Conservation (phyloP, 2,329 filamentous ascomycete genomes). For the Xylaria sp. region DNA sequence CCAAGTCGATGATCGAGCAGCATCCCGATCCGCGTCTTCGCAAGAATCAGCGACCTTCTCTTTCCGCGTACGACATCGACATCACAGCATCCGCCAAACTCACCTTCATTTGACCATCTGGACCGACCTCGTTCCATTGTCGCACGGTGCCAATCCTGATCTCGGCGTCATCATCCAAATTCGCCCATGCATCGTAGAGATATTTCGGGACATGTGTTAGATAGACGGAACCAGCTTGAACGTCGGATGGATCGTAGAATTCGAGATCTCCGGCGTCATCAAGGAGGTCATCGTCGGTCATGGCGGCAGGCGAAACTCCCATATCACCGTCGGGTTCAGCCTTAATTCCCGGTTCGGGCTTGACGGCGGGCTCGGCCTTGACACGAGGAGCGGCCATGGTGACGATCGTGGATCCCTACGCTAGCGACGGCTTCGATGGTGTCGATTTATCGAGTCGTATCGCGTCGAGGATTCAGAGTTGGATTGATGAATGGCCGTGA, state of each 20-base stretch:
- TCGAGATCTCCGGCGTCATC: conserved; percentile 60
- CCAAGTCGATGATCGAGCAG: conserved; percentile 66
- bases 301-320: conserved; percentile 45
- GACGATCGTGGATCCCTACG: conserved; percentile 7
- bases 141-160: conserved; percentile 78
- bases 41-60: conserved; percentile 2
- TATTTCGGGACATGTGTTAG: conserved; percentile 78
- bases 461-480: background rate
- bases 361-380: conserved; percentile 34
- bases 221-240: conserved; percentile 56
- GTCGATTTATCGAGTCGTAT: conserved; percentile 4
- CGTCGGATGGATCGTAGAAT: conserved; percentile 52
- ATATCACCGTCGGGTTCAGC: conserved; percentile 48
- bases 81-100: background rate
- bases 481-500: background rate
- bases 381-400: conserved; percentile 32
- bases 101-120: conserved; percentile 48
- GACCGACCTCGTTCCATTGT: conserved; percentile 57
- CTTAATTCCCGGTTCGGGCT: conserved; percentile 47
- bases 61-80: background rate
- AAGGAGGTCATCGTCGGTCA: conserved; percentile 70
- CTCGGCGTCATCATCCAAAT: conserved; percentile 78
- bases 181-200: conserved; percentile 78
- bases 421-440: background rate
- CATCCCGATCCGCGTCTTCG: conserved; percentile 58